phyloP scores from a whole-genome alignment of 2,329 filamentous ascomycete genomes.

The Hortaea werneckii region DNA sequence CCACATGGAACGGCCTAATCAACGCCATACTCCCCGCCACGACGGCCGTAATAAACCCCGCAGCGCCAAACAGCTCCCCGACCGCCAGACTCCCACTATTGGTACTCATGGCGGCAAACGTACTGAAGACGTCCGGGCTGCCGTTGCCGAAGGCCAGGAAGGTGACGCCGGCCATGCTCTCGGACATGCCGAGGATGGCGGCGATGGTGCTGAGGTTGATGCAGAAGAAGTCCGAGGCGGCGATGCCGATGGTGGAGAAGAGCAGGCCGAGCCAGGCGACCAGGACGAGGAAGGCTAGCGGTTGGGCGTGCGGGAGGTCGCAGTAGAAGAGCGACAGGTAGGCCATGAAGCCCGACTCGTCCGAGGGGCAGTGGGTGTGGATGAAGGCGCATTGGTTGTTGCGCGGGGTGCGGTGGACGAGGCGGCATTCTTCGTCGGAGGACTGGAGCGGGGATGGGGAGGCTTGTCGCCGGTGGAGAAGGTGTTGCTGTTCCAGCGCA shows the following conservation, averaged over 20 bases:
- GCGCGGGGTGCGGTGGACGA: slow-evolving; percentile 55
- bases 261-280: slow-evolving; percentile 77
- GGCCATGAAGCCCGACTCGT: slow-evolving; percentile 79
- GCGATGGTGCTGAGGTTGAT: slow-evolving; percentile 92
- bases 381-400: slow-evolving; percentile 82
- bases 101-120: slow-evolving; percentile 94
- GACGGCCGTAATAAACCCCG: slow-evolving; percentile 90
- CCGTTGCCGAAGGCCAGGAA: slow-evolving; percentile 96
- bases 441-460: slow-evolving; percentile 3
- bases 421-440: slow-evolving; percentile 54
- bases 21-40: slow-evolving; percentile 96
- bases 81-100: slow-evolving; percentile 95
- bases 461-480: not conserved
- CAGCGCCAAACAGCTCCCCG: slow-evolving; percentile 88
- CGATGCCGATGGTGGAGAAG: slow-evolving; percentile 95
- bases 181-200: slow-evolving; percentile 78
- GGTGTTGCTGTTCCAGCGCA: slow-evolving; percentile 1
- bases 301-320: slow-evolving; percentile 54
- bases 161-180: slow-evolving; percentile 91
- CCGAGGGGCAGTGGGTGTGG: slow-evolving; percentile 68
- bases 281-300: slow-evolving; percentile 69
- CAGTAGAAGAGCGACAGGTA: slow-evolving; percentile 93
- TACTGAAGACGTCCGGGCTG: slow-evolving; percentile 96
- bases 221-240: slow-evolving; percentile 96
- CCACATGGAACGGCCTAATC: slow-evolving; percentile 88